Evolutionary conservation across 306 rosid genomes (phyloP).

Genomic region (Pterocarpus macrocarpus): DNA sequence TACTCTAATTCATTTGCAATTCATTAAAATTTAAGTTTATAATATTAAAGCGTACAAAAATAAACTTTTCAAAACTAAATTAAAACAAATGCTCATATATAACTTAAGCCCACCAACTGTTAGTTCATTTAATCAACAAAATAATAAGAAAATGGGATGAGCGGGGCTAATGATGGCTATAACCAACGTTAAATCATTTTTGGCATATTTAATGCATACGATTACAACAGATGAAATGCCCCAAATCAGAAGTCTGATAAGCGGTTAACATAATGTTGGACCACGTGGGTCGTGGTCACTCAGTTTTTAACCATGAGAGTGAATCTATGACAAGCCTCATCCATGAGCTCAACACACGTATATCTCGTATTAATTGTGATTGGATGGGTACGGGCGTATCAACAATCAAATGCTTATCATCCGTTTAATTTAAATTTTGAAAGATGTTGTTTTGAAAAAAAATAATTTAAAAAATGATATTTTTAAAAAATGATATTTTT

Average conservation of each 20-base stretch:
- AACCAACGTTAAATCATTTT: constrained; percentile 8
- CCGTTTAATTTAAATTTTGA: too few relatives aligned
- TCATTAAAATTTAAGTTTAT: too few relatives aligned
- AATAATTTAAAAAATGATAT: too few relatives aligned
- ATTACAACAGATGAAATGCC: not conserved
- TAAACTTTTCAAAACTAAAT: too few relatives aligned
- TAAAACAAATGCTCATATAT: too few relatives aligned
- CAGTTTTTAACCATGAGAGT: constrained; percentile 9
- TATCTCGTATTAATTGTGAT: not conserved
- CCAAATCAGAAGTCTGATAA: not conserved
- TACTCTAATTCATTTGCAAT: too few relatives aligned
- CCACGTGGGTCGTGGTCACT: constrained; percentile 40
- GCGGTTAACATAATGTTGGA: not conserved
- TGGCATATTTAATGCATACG: constrained; percentile 37
- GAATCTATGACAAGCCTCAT: not conserved
- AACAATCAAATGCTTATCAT: not conserved
- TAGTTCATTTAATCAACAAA: too few relatives aligned
- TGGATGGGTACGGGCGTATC: not conserved
- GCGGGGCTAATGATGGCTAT: not conserved
- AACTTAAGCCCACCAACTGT: too few relatives aligned
- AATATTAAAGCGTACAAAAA: too few relatives aligned
- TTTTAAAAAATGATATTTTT: too few relatives aligned
- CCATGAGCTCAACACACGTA: not conserved
- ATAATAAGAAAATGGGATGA: not conserved
- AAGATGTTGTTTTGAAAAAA: too few relatives aligned